Base-by-base conservation (phyloP, 768 basidiomycete genomes). In the Boletus barrowsii region DNA sequence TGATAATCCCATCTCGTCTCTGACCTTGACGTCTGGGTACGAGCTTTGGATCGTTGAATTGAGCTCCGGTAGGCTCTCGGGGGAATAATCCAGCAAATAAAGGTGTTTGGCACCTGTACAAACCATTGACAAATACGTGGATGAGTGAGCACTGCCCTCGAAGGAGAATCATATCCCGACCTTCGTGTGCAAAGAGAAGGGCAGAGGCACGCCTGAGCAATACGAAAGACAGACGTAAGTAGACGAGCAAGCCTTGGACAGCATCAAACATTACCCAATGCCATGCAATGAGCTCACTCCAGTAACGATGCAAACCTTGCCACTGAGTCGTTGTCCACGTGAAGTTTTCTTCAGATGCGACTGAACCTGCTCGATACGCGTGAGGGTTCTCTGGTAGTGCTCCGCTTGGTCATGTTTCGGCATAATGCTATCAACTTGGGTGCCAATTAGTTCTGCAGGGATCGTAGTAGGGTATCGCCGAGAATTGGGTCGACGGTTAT, bases 211-310 rank as follows among this genome's bases (percentile, higher is more conserved):
- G 86, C 42, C 89, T 92, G 53, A 48, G 29, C n/a, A 41, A 33
- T 46, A 44, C 37, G 48, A 5, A 50, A 10, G 14, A 47, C 41
- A 50, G 49, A 51, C 37, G 48, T 47, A 29, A 10, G 55, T 52
- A 52, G 55, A 42, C 14, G 14, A n/a, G n/a, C n/a, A 14, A 18
- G 17, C 6, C 33, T 14, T 35, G 3, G 4, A 39, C n/a, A 68
- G 64, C 40, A 37, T 44, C 29, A 29, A 29, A 58, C 51, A 47
- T 60, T 72, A 94, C 87, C 94, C 94, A 56, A 97, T 97, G 17
- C 94, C 94, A 66, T 87, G 86, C 60, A 88, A 66, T 18, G 91
- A 93, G 30, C 89, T 88, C 30, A 87, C 92, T 17, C 94, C 94
- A 1, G 94, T 96, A 61, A 96, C 81, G 52, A 96, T 78, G 62